A percentile compares a stretch with the other conserved stretches of the same genome.
phyloP scores from a whole-genome alignment of 179 eudicot genomes.

The Amaranthus tricolor region DNA sequence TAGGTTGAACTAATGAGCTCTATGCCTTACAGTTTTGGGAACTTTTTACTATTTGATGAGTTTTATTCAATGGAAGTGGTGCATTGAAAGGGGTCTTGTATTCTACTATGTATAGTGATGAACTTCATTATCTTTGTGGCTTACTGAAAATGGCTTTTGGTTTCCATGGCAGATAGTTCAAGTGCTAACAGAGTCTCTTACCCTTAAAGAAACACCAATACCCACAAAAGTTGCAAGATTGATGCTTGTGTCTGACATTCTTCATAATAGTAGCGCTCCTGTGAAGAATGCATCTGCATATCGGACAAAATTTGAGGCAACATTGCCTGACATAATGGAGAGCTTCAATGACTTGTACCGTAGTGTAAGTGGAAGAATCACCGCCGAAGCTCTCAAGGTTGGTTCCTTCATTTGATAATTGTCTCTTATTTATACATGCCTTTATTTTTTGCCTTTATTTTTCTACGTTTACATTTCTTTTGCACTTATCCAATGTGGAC shows the following conservation, averaged over 20 bases:
- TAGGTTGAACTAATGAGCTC: too few species aligned
- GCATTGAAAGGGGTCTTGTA: not conserved
- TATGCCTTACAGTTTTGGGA: too few species aligned
- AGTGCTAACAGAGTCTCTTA: conserved; percentile 89
- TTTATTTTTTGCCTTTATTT: not conserved
- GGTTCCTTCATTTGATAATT: conserved; percentile 7
- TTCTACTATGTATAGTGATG: too few species aligned
- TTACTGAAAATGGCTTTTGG: not conserved
- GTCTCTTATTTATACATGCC: not conserved
- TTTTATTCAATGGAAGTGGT: not conserved
- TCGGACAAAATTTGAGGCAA: conserved; percentile 92
- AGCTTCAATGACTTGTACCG: conserved; percentile 93
- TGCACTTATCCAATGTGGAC: conserved; percentile 3
- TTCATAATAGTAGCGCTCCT: conserved; percentile 97
- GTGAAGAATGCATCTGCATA: conserved; percentile 98
- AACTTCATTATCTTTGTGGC: not conserved
- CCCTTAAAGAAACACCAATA: conserved; percentile 97
- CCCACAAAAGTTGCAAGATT: conserved; percentile 99
- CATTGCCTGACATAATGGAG: conserved; percentile 85
- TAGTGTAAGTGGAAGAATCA: conserved; percentile 90
- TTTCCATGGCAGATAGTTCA: conserved; percentile 71
- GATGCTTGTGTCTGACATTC: conserved; percentile 97
- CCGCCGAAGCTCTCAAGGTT: conserved; percentile 98
- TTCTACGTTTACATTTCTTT: not conserved
- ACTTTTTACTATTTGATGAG: not conserved